phyloP scores from a whole-genome alignment of 441 rosid genomes.

The Rhodomyrtus psidioides region DNA sequence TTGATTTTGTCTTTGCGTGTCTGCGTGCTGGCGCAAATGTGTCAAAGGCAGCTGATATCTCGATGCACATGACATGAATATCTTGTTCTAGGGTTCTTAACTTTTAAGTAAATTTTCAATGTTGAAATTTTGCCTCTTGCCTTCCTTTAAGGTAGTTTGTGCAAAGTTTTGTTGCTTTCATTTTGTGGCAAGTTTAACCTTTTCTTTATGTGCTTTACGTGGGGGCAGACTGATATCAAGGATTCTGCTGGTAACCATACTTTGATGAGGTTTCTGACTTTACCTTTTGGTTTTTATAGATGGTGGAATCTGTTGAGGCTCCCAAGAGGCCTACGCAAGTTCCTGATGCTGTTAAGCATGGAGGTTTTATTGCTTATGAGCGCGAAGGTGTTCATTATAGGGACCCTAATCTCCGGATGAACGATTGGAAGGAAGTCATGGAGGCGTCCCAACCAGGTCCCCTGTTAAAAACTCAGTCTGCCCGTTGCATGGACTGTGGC shows the following conservation, averaged over 20 bases:
- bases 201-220: neutral
- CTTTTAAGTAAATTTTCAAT: neutral
- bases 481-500: conserved; percentile 99
- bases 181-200: neutral
- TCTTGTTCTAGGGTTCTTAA: neutral
- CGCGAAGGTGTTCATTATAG: conserved; percentile 92
- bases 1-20: neutral
- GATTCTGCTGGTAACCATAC: neutral
- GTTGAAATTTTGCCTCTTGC: neutral
- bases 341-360: conserved; percentile 60
- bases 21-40: neutral
- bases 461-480: conserved; percentile 87
- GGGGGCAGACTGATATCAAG: neutral
- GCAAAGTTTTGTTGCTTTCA: neutral
- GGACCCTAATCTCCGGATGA: conserved; percentile 81
- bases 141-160: neutral
- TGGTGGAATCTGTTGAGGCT: conserved; percentile 29
- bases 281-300: conserved; percentile 19
- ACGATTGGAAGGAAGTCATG: conserved; percentile 96
- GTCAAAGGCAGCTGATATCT: neutral
- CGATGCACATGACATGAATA: neutral
- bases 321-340: conserved; percentile 63
- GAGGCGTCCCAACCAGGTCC: conserved; percentile 81
- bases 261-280: neutral
- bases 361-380: conserved; percentile 92